Base-by-base conservation (phyloP, 495 filamentous ascomycete species). In the Talaromyces proteolyticus region DNA sequence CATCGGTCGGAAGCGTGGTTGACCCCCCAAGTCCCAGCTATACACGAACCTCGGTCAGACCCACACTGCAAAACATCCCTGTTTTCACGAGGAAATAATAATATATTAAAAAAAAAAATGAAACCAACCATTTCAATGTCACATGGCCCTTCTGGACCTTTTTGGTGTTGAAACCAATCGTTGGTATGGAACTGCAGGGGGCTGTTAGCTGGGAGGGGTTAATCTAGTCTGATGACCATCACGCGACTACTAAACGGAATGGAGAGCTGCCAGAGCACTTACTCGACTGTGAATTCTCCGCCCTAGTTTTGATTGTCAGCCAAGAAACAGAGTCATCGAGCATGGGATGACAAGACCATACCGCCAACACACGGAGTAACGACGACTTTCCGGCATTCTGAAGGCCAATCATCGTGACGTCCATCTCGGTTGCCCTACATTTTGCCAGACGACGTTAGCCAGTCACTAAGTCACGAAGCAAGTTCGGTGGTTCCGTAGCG, bases 301-400 rank as follows among this genome's bases (percentile, higher is more conserved):
- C 93, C 93, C 92, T 97, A 57, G 54, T 51, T 36, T 53, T 47
- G 40, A 20, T 36, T 16, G 46, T 72, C 60, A 72, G 65, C 57
- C 20, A 59, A 16, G 22, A 46, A 8, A 20, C 37, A 18, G 38
- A 24, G 38, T 22, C 47, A 34, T 29, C 20, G 39, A 24, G 29
- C 8, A 10, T 4, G 23, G 18, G 14, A 17, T 10, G 21, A 42
- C 18, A 37, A 44, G 52, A 56, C 75, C 87, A 75, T 82, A 98
- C 93, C 72, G 93, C 91, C 52, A 98, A 73, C 51, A 98, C 93
- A 47, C 92, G 80, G 65, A 97, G 76, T 63, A 98, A 69, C 26
- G 92, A 96, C 42, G 93, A 97, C 72, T 98, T 98, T 53, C 93
- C 93, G 46, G 93, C 93, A 73, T 98, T 98, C 66, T 98, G 93